Base-by-base conservation (phyloP, 345 rosid genomes). In the Cardamine occulta region DNA sequence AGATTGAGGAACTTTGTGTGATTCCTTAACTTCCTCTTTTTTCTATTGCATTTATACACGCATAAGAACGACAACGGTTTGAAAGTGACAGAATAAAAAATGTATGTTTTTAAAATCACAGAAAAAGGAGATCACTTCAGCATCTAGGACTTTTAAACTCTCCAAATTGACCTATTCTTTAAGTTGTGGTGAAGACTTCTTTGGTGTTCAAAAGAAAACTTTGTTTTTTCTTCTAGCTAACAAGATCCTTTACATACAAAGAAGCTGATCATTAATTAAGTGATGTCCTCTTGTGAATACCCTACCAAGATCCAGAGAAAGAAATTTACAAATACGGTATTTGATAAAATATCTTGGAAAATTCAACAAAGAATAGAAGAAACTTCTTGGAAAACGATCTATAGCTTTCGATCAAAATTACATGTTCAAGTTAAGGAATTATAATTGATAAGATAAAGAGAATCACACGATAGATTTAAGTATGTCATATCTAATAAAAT, bases 1-100 rank as follows among this genome's bases (percentile, higher is more conserved):
- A 66, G 34, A 47, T 18, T 58, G 29, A 59, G 35, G 67, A 66
- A 31, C 56, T 45, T 53, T 2, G 40, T 55, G 71, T 44, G 29
- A 40, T 63, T 54, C 24, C 44, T 40, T 8, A 26, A 28, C n/a
- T 63, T 31, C 1, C 23, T 52, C 32, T 40, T 52, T 37, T 39
- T 12, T 31, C 14, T 3, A 2, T 23, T 49, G 2, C 19, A 49
- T 72, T 39, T 52, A 63, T 29, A 18, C 17, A 51, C 7, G 39
- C 7, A 64, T 6, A 32, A 11, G 17, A 6, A 15, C 17, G 48
- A 42, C 6, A 42, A 42, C 48, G 17, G 48, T 42, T 42, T 42
- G 17, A 42, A 42, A 42, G 17, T 14, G 48, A 42, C 17, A 42
- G 7, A 14, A 42, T 5, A 42, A 42, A 42, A 42, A 42, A 11